Evolutionary conservation across 169 alveolate genomes (phyloP), one percentile per base, ranked within the genome.

Genomic region (Eimeria zaria): DNA sequence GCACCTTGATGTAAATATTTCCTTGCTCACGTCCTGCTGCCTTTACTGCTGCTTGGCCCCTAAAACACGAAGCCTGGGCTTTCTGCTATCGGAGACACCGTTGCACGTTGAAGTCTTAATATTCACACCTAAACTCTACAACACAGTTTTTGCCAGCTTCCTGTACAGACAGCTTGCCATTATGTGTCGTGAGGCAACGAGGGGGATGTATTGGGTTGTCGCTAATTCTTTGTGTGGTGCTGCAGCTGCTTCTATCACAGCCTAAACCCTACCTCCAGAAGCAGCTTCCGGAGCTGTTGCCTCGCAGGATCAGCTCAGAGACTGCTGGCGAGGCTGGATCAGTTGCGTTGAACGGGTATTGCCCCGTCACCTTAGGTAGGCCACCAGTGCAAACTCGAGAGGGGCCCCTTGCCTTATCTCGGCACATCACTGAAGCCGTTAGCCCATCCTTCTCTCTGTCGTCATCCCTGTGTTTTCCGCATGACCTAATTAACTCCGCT

Each of bases 331-430:
- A 33, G 33, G 9, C 64, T 22, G 80, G 39, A 36, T 60, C 92
- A 39, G 48, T 85, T 36, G 92, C 76, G 11, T 22, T 85, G 78
- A 62, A 39, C 44, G 92, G 92, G 24, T 85, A 85, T 62, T 85
- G 92, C 81, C 80, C 92, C 36, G 92, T 85, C 60, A 85, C 92
- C 1, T 22, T 85, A 58, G 92, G 92, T 85, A 27, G 39, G n/a
- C n/a, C n/a, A n/a, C n/a, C n/a, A n/a, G n/a, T n/a, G n/a, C n/a
- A n/a, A n/a, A n/a, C n/a, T n/a, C n/a, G n/a, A n/a, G n/a, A 51
- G 58, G 58, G 58, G 58, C 58, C 58, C 58, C 58, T 51, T 51
- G 58, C 58, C 58, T 51, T 51, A 12, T 12, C 58, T 51, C 58
- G 58, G 58, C n/a, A n/a, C n/a, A n/a, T n/a, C n/a, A n/a, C n/a